phyloP scores from a whole-genome alignment of 1,284 basidiomycete species.

The Inonotus hispidus region DNA sequence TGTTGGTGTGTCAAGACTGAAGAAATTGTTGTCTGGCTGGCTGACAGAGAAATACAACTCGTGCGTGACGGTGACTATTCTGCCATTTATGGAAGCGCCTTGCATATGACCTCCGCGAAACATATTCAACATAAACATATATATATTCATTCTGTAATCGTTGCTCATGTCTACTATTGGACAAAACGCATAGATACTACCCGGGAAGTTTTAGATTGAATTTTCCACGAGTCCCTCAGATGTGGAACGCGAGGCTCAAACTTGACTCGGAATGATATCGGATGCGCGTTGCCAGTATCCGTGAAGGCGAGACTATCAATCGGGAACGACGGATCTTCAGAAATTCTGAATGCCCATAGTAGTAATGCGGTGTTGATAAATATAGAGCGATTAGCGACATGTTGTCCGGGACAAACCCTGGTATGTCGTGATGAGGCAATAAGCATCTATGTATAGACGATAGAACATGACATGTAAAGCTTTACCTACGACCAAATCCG shows the following conservation, averaged over 20 bases:
- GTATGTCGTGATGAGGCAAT: not conserved
- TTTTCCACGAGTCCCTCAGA: slow-evolving; percentile 10
- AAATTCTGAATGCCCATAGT: slow-evolving; percentile 55
- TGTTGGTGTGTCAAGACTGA: not conserved
- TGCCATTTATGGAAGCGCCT: too few species aligned
- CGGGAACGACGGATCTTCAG: slow-evolving; percentile 39
- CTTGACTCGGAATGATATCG: slow-evolving; percentile 45
- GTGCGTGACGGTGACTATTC: too few species aligned
- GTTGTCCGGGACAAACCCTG: slow-evolving; percentile 52
- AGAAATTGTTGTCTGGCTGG: not conserved
- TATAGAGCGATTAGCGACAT: slow-evolving; percentile 50
- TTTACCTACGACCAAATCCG: slow-evolving; percentile 55
- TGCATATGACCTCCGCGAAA: too few species aligned
- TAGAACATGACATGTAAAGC: not conserved
- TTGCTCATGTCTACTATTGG: too few species aligned
- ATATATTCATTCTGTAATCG: too few species aligned
- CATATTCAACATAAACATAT: too few species aligned
- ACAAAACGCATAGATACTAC: too few species aligned
- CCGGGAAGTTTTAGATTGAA: not conserved
- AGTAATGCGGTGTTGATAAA: slow-evolving; percentile 53
- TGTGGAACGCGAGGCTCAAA: slow-evolving; percentile 39
- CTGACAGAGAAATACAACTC: too few species aligned
- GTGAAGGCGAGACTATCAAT: slow-evolving; percentile 55
- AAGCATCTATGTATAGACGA: slow-evolving; percentile 6
- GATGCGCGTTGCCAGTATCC: slow-evolving; percentile 51